phyloP scores from a whole-genome alignment of 345 rosid genomes.

The Clausena lansium region DNA sequence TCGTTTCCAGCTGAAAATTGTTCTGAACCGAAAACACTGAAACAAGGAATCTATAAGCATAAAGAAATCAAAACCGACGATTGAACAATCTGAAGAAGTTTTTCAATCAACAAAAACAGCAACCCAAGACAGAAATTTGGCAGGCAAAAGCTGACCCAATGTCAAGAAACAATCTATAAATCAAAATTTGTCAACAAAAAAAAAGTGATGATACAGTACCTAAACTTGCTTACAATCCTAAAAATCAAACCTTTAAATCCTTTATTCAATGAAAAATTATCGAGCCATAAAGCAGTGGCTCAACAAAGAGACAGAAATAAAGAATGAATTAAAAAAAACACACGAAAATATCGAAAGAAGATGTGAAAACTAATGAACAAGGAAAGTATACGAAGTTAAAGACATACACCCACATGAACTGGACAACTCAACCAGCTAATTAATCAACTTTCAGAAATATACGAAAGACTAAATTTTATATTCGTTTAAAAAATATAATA shows the following conservation, averaged over 20 bases:
- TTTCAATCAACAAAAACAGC: not conserved
- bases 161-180: not conserved
- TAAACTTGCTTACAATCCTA: not conserved
- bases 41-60: not conserved
- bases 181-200: not conserved
- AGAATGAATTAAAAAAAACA: not conserved
- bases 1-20: not conserved
- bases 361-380: not conserved
- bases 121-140: not conserved
- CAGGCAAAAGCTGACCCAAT: not conserved
- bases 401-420: constrained; percentile 3
- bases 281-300: not conserved
- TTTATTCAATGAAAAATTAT: not conserved
- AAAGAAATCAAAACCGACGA: not conserved
- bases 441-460: not conserved
- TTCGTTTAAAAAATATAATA: too few relatives aligned
- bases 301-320: not conserved
- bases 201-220: not conserved
- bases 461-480: not conserved
- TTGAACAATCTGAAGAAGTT: not conserved
- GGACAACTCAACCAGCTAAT: not conserved
- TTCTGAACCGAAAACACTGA: not conserved
- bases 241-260: not conserved
- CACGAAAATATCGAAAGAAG: not conserved
- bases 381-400: not conserved